Base-by-base conservation (phyloP, 1,284 basidiomycete species). In the Pseudozyma sp. region DNA sequence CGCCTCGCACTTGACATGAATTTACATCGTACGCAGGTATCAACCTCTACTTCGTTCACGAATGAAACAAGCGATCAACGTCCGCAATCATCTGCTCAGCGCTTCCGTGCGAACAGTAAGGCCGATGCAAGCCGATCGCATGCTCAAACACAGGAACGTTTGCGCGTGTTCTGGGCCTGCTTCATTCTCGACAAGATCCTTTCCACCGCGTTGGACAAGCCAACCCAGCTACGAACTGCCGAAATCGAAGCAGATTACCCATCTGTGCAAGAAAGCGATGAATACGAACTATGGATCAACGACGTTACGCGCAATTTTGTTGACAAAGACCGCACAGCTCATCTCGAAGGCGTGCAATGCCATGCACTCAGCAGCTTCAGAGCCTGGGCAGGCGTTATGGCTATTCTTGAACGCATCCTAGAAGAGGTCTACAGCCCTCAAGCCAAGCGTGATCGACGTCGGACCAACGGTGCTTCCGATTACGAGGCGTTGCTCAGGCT, bases 141-240 rank as follows among this genome's bases (percentile, higher is more conserved):
- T 36, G 50, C 64, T 12, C 55, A 59, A 38, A 13, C 43, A 18
- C 74, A 78, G 36, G 76, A 78, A 39, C 51, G 58, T 3, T 39
- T 68, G 39, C 65, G 76, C 13, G 61, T 63, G 12, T 63, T 76
- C n/a, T 78, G 76, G 76, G 76, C 70, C 0, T 73, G 69, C 49
- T 77, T 67, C 56, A 70, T 75, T 18, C 66, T 78, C 34, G 76
- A 78, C 58, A 78, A 78, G 66, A 70, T 78, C 31, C 76, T 78
- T 21, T 72, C 62, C 36, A 70, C 70, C 19, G 74, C 76, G 9
- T 67, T 78, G 48, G 73, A 77, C 49, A 76, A 73, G 51, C 76
- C 76, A 5, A 53, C 67, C 2, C 62, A 70, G 45, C 62, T 78
- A 1, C 73, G 74, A 50, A 55, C n/a, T 42, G 68, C 60, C 39